Evolutionary conservation across 1,284 basidiomycete genomes (phyloP).

Genomic region (Ustilago curta): DNA sequence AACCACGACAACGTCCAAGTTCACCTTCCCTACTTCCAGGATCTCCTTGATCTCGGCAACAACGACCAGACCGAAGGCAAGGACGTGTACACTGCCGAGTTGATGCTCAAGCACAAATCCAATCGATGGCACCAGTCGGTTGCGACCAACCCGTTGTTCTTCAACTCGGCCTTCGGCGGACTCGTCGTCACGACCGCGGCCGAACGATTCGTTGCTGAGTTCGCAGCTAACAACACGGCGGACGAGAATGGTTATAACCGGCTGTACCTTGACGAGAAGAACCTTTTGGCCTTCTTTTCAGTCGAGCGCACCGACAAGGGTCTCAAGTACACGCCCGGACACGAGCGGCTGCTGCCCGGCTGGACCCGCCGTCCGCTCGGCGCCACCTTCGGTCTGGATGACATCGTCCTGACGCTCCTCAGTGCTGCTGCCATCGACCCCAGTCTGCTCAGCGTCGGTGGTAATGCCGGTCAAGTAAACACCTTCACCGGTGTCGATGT

Average conservation of each 20-base stretch:
- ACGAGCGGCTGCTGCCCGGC: slow-evolving; percentile 45
- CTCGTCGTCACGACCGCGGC: slow-evolving; percentile 57
- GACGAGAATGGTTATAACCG: slow-evolving; percentile 52
- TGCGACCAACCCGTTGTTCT: slow-evolving; percentile 51
- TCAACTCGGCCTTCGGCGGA: slow-evolving; percentile 56
- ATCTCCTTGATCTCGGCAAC: slow-evolving; percentile 51
- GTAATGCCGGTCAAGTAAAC: slow-evolving; percentile 58
- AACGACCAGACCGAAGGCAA: slow-evolving; percentile 45
- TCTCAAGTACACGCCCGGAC: slow-evolving; percentile 56
- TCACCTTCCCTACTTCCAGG: slow-evolving; percentile 55
- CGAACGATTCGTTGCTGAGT: slow-evolving; percentile 56
- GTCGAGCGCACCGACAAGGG: slow-evolving; percentile 29
- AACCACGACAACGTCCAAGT: slow-evolving; percentile 49
- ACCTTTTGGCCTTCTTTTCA: slow-evolving; percentile 56
- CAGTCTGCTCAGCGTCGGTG: slow-evolving; percentile 47
- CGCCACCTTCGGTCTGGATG: slow-evolving; percentile 53
- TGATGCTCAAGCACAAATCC: slow-evolving; percentile 51
- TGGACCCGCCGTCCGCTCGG: slow-evolving; percentile 54
- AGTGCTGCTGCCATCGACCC: slow-evolving; percentile 43
- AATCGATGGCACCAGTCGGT: slow-evolving; percentile 53
- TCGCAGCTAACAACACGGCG: slow-evolving; percentile 57
- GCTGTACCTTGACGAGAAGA: slow-evolving; percentile 59
- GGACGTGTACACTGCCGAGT: slow-evolving; percentile 52
- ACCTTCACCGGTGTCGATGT: slow-evolving; percentile 53
- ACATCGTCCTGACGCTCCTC: slow-evolving; percentile 53